Evolutionary conservation across 148 eudicot genomes (phyloP), one percentile per base, ranked within the genome.

Genomic region (Selenicereus undatus): DNA sequence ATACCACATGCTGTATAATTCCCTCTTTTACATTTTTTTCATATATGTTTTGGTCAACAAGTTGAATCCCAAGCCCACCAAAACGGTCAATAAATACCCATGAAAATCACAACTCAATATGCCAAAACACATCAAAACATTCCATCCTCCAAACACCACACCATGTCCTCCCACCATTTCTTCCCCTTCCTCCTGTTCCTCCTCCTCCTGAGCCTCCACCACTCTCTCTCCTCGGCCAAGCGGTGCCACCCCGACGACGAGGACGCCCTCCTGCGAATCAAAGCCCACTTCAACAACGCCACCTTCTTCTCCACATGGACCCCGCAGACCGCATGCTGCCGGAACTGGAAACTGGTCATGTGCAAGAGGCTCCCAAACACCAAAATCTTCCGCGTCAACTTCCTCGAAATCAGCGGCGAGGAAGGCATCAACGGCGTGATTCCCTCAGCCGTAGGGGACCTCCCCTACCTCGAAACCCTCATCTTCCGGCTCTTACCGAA

Each of bases 161-260:
- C 50, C 56, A 36, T 29, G 45, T 24, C 77, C 35, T 22, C 82
- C 78, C 51, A 78, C 26, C 75, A 78, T 29, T 71, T 77, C 58
- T 77, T 79, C 79, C 73, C 64, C 62, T 69, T 80, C 78, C 32
- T 80, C 76, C 26, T 68, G 62, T 51, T 71, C 64, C 70, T 76
- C 84, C 70, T 76, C 84, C 79, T 77, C 85, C 18, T 66, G 17
- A 66, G 3, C 65, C 69, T 18, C 52, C 76, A 56, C 82, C 74
- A 18, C 48, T 66, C 71, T 13, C 71, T 66, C 35, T 66, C 71
- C 32, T 66, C 71, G 3, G 71, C 78, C 20, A 75, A 79, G n/a
- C 84, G 64, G 11, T 90, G 93, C 86, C 73, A 87, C 86, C 77
- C 73, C 1, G 11, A 79, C 5, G 91, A 89, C 88, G 74, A 82